These are phyloP conservation scores for Chlorophyllum brunneum DNA, from an alignment of 768 basidiomycete genomes.

Conservation along the genomic window DNA sequence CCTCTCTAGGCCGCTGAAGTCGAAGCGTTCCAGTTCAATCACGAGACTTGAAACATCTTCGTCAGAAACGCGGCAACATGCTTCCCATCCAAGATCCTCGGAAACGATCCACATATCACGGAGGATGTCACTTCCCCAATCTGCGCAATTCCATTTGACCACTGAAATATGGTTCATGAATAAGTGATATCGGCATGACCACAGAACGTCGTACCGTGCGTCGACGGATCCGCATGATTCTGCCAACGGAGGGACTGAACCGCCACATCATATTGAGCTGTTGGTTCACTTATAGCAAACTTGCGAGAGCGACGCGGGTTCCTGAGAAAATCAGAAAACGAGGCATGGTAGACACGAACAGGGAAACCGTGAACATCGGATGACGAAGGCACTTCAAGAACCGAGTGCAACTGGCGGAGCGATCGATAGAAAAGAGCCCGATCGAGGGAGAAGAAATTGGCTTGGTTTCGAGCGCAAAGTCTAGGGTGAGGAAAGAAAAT, in stretches of 20 bases:
- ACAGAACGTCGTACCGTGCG: no score
- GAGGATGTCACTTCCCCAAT: no score
- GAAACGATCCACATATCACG: no score
- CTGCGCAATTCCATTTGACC: no score
- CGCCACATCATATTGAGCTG: not conserved
- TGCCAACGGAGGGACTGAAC: slow-evolving; percentile 1
- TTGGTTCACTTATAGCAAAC: not conserved
- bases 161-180: no score
- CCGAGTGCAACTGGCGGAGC: not conserved
- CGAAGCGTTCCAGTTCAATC: no score
- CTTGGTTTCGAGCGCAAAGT: not conserved
- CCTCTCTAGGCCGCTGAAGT: no score
- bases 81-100: no score
- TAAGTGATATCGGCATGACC: no score
- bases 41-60: no score
- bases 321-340: not conserved
- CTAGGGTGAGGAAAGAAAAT: not conserved
- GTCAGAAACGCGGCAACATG: no score
- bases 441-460: not conserved
- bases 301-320: not conserved
- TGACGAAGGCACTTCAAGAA: not conserved
- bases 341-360: not conserved
- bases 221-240: no score
- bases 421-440: not conserved
- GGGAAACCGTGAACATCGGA: not conserved